Conservation (phyloP, 306 rosid genomes). For the Cicer judaicum region DNA sequence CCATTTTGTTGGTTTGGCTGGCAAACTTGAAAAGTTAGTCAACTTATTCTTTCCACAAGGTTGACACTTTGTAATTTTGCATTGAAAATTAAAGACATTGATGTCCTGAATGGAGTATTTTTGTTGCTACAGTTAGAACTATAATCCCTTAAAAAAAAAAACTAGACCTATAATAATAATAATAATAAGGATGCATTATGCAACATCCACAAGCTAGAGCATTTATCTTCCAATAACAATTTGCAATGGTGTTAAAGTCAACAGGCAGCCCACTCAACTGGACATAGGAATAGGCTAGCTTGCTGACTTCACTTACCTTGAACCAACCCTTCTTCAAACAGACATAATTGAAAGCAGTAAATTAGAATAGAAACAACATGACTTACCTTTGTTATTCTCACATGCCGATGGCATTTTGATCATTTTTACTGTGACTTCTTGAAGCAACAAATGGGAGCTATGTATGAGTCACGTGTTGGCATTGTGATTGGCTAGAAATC, state of each 20-base stretch:
- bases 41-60: constrained; percentile 25
- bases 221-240: too few relatives aligned
- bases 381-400: too few relatives aligned
- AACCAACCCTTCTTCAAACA: too few relatives aligned
- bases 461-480: not conserved
- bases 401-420: not conserved
- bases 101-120: not conserved
- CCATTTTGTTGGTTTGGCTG: constrained; percentile 36
- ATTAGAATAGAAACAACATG: too few relatives aligned
- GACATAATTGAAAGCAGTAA: too few relatives aligned
- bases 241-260: too few relatives aligned
- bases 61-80: constrained; percentile 17
- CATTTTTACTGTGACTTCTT: not conserved
- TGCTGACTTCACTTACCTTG: too few relatives aligned
- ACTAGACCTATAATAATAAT: not conserved
- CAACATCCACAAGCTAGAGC: not conserved
- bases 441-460: not conserved
- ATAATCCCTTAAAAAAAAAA: not conserved
- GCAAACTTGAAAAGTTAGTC: constrained; percentile 6
- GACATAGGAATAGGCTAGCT: too few relatives aligned
- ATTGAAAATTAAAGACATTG: not conserved
- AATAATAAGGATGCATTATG: not conserved
- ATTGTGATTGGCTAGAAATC: not conserved
- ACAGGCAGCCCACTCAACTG: too few relatives aligned
- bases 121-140: not conserved